Evolutionary conservation across 2,329 filamentous ascomycete species (phyloP).

Genomic region (Neonectria hederae): DNA sequence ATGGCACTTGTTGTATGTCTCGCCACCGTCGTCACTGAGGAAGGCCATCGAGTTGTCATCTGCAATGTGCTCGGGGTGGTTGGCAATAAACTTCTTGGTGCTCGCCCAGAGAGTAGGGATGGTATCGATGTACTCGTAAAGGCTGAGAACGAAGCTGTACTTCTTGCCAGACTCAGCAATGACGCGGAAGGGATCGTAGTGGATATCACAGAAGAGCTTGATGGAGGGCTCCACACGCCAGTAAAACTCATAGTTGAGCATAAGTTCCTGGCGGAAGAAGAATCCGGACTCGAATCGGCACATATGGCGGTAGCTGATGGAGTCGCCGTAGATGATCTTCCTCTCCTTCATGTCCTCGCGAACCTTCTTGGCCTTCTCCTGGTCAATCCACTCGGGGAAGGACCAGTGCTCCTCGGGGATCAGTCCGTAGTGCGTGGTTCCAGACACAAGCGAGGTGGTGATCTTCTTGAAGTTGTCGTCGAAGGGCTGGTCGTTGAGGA

Average conservation of each 20-base stretch:
- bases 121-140: slow-evolving; percentile 97
- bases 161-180: slow-evolving; percentile 98
- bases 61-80: slow-evolving; percentile 87
- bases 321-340: slow-evolving; percentile 99
- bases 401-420: slow-evolving; percentile 97
- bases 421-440: slow-evolving; percentile 88
- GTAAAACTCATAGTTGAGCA: slow-evolving; percentile 99
- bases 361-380: slow-evolving; percentile 89
- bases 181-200: slow-evolving; percentile 95
- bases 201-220: slow-evolving; percentile 94
- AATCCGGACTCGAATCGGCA: slow-evolving; percentile 99
- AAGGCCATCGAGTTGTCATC: slow-evolving; percentile 89
- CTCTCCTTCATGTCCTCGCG: slow-evolving; percentile 92
- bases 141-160: slow-evolving; percentile 94
- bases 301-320: slow-evolving; percentile 98
- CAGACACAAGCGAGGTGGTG: slow-evolving; percentile 88
- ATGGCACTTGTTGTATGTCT: slow-evolving; percentile 96
- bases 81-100: slow-evolving; percentile 91
- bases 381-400: slow-evolving; percentile 94
- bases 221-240: slow-evolving; percentile 99
- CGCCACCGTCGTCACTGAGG: slow-evolving; percentile 88
- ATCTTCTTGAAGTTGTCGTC: slow-evolving; percentile 93
- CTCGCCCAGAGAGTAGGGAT: slow-evolving; percentile 97
- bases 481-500: slow-evolving; percentile 95
- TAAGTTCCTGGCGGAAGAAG: slow-evolving; percentile 94